phyloP scores from a whole-genome alignment of 1,139 yeast genomes.

The Candida neerlandica region DNA sequence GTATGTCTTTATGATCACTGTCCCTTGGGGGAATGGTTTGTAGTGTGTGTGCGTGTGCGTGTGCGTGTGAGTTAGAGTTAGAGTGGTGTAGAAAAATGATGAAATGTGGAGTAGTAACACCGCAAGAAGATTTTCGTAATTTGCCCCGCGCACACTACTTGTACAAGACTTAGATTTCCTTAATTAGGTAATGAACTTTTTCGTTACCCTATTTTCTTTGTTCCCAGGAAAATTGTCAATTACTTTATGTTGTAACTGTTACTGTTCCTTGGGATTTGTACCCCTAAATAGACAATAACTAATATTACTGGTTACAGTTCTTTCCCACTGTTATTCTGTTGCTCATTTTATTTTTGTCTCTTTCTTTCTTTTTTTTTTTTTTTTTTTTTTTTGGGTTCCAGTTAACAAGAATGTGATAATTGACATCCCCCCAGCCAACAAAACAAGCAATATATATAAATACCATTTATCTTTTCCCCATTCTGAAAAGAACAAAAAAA shows the following conservation, averaged over 20 bases:
- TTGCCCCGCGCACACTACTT: background rate
- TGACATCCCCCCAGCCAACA: background rate
- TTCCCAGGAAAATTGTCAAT: background rate
- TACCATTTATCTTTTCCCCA: background rate
- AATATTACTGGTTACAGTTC: too few relatives aligned
- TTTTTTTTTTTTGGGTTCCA: background rate
- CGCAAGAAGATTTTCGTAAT: background rate
- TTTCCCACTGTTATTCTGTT: background rate
- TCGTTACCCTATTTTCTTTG: too few relatives aligned
- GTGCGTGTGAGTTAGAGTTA: too few relatives aligned
- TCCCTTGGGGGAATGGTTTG: background rate
- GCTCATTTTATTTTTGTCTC: background rate
- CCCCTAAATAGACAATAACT: background rate
- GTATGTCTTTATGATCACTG: too few relatives aligned
- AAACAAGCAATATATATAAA: background rate
- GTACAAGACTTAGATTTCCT: background rate
- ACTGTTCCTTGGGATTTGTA: background rate
- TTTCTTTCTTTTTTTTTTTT: background rate
- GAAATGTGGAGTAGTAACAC: slow-evolving; percentile 1
- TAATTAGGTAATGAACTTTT: background rate
- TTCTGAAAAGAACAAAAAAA: background rate
- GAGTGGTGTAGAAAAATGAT: background rate
- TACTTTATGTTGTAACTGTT: background rate
- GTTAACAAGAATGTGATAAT: background rate
- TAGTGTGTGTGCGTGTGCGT: background rate